A percentile compares a stretch with the other conserved stretches of the same genome.
phyloP scores from a whole-genome alignment of 495 filamentous ascomycete genomes.

The Margaritispora aquatica region DNA sequence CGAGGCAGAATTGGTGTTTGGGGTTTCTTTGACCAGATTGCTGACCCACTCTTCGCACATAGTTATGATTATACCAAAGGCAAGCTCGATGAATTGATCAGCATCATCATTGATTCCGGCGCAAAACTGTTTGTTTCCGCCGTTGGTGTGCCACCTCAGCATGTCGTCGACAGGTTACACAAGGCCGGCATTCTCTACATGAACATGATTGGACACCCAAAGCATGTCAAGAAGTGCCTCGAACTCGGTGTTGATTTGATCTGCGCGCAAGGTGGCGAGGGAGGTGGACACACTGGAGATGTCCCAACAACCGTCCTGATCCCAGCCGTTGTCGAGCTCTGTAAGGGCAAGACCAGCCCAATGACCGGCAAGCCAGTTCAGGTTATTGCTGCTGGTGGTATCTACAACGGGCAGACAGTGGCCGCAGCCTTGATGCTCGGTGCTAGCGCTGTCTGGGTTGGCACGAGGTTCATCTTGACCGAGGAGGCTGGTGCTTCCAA shows the following conservation, averaged over 20 bases:
- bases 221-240: constrained; percentile 92
- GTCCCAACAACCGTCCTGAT: constrained; percentile 86
- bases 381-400: constrained; percentile 88
- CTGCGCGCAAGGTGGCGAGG: constrained; percentile 89
- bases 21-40: constrained; percentile 17
- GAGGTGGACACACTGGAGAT: constrained; percentile 87
- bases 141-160: constrained; percentile 86
- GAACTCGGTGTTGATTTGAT: constrained; percentile 86
- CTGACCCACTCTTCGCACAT: constrained; percentile 8
- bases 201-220: constrained; percentile 99
- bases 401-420: constrained; percentile 87
- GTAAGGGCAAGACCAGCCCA: constrained; percentile 75
- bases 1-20: constrained; percentile 1
- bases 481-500: constrained; percentile 92
- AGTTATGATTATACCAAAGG: constrained; percentile 99
- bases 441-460: constrained; percentile 90
- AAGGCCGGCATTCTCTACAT: constrained; percentile 85
- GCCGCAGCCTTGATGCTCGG: constrained; percentile 91
- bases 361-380: constrained; percentile 82
- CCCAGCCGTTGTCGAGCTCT: constrained; percentile 80
- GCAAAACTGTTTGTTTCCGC: constrained; percentile 94
- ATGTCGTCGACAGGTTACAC: constrained; percentile 86
- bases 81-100: constrained; percentile 85
- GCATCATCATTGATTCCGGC: constrained; percentile 86
- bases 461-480: constrained; percentile 87